Base-by-base conservation (phyloP, 73 alveolate genomes). In the Symbiodinium pilosum region DNA sequence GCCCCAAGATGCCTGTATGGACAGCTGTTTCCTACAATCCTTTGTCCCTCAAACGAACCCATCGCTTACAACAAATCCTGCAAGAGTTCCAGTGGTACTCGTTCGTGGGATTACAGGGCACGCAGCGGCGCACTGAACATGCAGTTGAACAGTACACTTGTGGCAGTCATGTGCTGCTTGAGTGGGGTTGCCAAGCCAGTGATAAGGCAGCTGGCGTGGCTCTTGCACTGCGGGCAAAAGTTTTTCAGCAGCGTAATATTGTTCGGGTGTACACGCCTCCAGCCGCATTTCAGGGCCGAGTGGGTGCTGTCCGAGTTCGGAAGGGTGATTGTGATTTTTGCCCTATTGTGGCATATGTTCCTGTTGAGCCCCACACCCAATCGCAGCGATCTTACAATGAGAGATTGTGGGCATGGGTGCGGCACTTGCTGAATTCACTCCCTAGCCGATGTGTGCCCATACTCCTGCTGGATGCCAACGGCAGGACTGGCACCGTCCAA, bases 1-100 rank as follows among this genome's bases (percentile, higher is more conserved):
- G 43, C 52, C 36, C 43, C 54, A 56, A 38, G 47, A 85, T 85
- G 93, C 77, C 93, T 44, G n/a, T 47, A 43, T 85, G 93, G 93
- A 85, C 93, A 30, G 93, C 93, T 0, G 93, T 85, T 18, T 56
- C 40, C 4, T 85, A 85, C 93, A 85, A 85, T 16, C 93, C 93
- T 32, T 41, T 85, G 4, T 85, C 77, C 51, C 73, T 85, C 47
- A 38, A 41, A 43, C 39, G 47, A 30, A 16, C 59, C 77, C 77
- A 43, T 47, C n/a, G 93, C 4, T 32, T 85, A 39, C 59, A 56
- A 14, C 93, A 85, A 77, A 85, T 85, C 0, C 52, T 43, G 54
- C 77, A 56, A 30, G 81, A 85, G 59, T 85, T 85, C 40, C 43
- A 85, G 32, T 85, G 81, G 93, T 44, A 85, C 32, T 85, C 93